Percentiles rank a stretch among this genome's conserved stretches.
phyloP scores from a whole-genome alignment of 1,284 basidiomycete species.

The Microstroma glucosiphilum region DNA sequence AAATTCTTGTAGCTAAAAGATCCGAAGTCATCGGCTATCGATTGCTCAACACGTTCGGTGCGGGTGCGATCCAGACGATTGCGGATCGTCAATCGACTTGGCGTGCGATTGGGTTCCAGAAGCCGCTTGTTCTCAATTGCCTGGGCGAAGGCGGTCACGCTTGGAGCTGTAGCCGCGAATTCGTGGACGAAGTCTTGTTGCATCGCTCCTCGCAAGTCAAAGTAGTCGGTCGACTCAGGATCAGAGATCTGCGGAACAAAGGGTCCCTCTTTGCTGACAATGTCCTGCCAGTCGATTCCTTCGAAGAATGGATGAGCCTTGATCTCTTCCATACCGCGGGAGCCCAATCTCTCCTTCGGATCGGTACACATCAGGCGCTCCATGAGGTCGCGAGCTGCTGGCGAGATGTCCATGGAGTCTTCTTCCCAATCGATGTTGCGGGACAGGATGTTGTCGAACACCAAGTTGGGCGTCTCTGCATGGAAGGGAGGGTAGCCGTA shows the following conservation, averaged over 20 bases:
- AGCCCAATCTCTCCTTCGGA: slow-evolving; percentile 72
- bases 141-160: slow-evolving; percentile 47
- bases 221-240: slow-evolving; percentile 97
- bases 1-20: slow-evolving; percentile 98
- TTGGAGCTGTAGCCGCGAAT: slow-evolving; percentile 54
- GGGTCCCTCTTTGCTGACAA: slow-evolving; percentile 78
- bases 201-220: slow-evolving; percentile 87
- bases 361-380: slow-evolving; percentile 77
- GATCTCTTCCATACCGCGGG: slow-evolving; percentile 83
- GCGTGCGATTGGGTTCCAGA: slow-evolving; percentile 15
- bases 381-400: slow-evolving; percentile 87
- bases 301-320: slow-evolving; percentile 85
- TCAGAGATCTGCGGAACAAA: slow-evolving; percentile 94
- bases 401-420: slow-evolving; percentile 78
- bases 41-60: slow-evolving; percentile 12
- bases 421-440: slow-evolving; percentile 92
- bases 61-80: slow-evolving; percentile 22
- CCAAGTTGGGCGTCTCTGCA: slow-evolving; percentile 89
- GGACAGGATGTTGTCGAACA: slow-evolving; percentile 98
- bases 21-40: slow-evolving; percentile 76
- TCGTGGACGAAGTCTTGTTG: slow-evolving; percentile 83
- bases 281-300: slow-evolving; percentile 85
- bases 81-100: slow-evolving; percentile 27
- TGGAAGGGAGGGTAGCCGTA: slow-evolving; percentile 98
- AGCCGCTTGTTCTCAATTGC: slow-evolving; percentile 7